A percentile compares a stretch with the other conserved stretches of the same genome.
These are phyloP conservation scores for Sisymbrium altissimum DNA, from an alignment of 345 rosid species.

Conservation along the genomic window DNA sequence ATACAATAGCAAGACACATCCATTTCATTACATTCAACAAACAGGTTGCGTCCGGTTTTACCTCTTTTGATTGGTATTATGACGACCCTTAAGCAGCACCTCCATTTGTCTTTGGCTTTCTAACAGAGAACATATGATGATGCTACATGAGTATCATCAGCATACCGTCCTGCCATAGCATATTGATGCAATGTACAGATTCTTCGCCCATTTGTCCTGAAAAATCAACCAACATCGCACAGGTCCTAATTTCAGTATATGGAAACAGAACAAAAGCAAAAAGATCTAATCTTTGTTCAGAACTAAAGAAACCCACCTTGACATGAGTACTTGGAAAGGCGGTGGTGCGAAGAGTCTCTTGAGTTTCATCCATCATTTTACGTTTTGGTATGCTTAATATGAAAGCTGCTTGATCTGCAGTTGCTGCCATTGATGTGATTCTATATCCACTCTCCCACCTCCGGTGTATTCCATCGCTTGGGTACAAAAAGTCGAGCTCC, in stretches of 20 bases:
- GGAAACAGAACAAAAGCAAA: background rate
- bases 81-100: background rate
- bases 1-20: slow-evolving; percentile 24
- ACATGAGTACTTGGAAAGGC: slow-evolving; percentile 88
- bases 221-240: slow-evolving; percentile 4
- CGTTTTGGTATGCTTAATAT: slow-evolving; percentile 77
- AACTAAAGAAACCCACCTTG: slow-evolving; percentile 50
- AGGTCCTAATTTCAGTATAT: background rate
- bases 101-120: background rate
- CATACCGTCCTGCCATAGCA: slow-evolving; percentile 91
- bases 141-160: slow-evolving; percentile 36
- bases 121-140: background rate
- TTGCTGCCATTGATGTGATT: slow-evolving; percentile 93
- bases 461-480: slow-evolving; percentile 93
- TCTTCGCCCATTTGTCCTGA: slow-evolving; percentile 95
- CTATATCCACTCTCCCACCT: slow-evolving; percentile 89
- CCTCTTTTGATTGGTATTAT: background rate
- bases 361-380: slow-evolving; percentile 78
- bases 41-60: slow-evolving; percentile 6
- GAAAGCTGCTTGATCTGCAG: slow-evolving; percentile 91
- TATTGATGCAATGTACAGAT: slow-evolving; percentile 80
- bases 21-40: slow-evolving; percentile 27
- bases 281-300: background rate
- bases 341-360: slow-evolving; percentile 92
- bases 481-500: slow-evolving; percentile 95